Base-by-base conservation (phyloP, 176 grass and related monocot species). In the Carex parvula region DNA sequence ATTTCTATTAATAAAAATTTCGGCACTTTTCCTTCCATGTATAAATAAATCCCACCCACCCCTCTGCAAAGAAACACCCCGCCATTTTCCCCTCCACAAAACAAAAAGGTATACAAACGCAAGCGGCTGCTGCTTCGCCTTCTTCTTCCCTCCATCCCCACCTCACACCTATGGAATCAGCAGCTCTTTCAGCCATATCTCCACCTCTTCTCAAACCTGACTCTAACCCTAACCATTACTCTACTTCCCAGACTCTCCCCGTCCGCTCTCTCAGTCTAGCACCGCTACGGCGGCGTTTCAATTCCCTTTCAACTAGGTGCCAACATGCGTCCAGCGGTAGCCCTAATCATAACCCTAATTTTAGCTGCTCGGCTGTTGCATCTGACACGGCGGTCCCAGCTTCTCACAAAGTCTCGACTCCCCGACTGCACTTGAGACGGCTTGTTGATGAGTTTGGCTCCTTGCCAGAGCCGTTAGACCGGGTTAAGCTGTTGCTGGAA, bases 381-480 rank as follows among this genome's bases (percentile, higher is more conserved):
- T 79, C 80, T 21, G 74, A 68, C 33, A 59, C 50, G 21, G 82
- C 82, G 56, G 70, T 29, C 10, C 67, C 56, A 5, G 18, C 52
- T 18, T 50, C 52, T 22, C 20, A 71, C 18, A 64, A n/a, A 2
- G 69, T 26, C 37, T 82, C n/a, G 3, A 60, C 3, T 37, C 55
- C 84, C 26, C 70, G 35, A 64, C 80, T 90, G 54, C 90, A 89
- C 44, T 48, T 98, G 12, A 75, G 67, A 69, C 71, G 61, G 22
- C 86, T 98, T 6, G 86, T 80, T 26, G 81, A 94, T 6, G 95
- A 98, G 62, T 98, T 98, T 78, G 79, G 39, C 77, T 87, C 89
- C 68, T 83, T 91, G 62, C 35, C 90, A 24, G 89, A 94, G 48
- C 72, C 90, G 8, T 32, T 90, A 8, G 89, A 89, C 57, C 92